Evolutionary conservation across 129 eudicot species (phyloP), one percentile per base, ranked within the genome.

Genomic region (Helichrysum umbraculigerum): DNA sequence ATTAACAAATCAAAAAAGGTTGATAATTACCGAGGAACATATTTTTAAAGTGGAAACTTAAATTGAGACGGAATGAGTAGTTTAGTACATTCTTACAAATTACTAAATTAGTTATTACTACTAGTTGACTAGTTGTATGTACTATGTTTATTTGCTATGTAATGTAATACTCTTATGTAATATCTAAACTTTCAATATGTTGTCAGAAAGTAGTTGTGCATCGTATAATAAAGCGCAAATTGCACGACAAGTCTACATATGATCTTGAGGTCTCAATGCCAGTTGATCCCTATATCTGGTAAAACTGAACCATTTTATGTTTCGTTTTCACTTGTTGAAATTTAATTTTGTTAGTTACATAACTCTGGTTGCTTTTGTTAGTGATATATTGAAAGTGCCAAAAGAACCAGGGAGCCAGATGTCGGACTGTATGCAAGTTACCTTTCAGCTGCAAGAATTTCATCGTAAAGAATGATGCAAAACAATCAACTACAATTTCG

Each of bases 221-320:
- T 82, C 81, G 72, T 52, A 79, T 95, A 41, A 88, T 80, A 7
- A 84, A 78, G 16, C 92, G 79, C 32, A 34, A 68, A 39, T 65
- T 84, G 72, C 86, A 85, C 78, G 93, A 82, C 72, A 85, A 86
- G 82, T 39, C 60, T 63, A 69, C 86, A 34, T 77, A 89, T 29
- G 82, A 91, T 78, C 70, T 95, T 30, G 92, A 87, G 82, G 92
- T 89, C 50, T 89, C 95, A 34, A 89, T 91, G 93, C 92, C 97
- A 4, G 83, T 84, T 0, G 92, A 95, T 71, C 39, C 76, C 16
- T 73, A 54, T 52, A 75, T 89, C 20, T 85, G 96, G 96, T 95
- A 87, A 25, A 25, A 47, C 15, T 21, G 9, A 74, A 79, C 32
- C n/a, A 21, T 16, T 7, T 7, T 17, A 17, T 28, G 4, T 17